Evolutionary conservation across 306 rosid species (phyloP).

Genomic region (Rubus idaeus): DNA sequence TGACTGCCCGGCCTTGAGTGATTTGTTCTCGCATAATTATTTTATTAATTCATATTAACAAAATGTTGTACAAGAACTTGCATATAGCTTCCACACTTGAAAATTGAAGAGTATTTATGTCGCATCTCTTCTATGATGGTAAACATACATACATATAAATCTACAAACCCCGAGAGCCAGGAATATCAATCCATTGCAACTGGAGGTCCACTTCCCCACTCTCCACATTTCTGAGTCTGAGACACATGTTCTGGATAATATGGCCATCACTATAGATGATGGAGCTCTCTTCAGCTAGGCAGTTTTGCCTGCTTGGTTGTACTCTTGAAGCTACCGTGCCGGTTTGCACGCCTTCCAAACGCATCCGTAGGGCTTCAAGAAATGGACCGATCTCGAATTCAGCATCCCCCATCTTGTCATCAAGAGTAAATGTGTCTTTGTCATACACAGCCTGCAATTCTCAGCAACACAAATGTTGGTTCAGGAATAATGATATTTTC

Average conservation of each 20-base stretch:
- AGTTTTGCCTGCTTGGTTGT: constrained; percentile 58
- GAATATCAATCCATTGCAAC: constrained; percentile 72
- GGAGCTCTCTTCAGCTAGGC: constrained; percentile 73
- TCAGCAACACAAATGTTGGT: neutral
- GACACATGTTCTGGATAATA: constrained; percentile 55
- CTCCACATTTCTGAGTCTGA: constrained; percentile 78
- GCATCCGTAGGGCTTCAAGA: constrained; percentile 55
- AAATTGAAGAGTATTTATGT: too few species aligned
- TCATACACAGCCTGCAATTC: constrained; percentile 67
- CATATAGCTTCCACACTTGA: too few species aligned
- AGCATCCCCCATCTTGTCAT: constrained; percentile 93
- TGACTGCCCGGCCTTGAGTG: too few species aligned
- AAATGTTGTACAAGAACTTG: too few species aligned
- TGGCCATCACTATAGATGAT: constrained; percentile 56
- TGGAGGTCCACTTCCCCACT: constrained; percentile 69
- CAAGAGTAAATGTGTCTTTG: constrained; percentile 59
- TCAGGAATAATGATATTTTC: neutral
- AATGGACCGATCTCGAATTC: constrained; percentile 62
- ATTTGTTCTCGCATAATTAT: too few species aligned
- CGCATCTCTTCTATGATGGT: neutral
- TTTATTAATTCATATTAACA: too few species aligned
- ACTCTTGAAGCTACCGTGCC: constrained; percentile 53
- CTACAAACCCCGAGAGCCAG: constrained; percentile 62
- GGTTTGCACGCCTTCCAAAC: constrained; percentile 36
- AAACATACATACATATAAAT: neutral